Evolutionary conservation across 1,284 basidiomycete species (phyloP), one percentile per base, ranked within the genome.

Genomic region (Microbotryum silenes-acaulis): DNA sequence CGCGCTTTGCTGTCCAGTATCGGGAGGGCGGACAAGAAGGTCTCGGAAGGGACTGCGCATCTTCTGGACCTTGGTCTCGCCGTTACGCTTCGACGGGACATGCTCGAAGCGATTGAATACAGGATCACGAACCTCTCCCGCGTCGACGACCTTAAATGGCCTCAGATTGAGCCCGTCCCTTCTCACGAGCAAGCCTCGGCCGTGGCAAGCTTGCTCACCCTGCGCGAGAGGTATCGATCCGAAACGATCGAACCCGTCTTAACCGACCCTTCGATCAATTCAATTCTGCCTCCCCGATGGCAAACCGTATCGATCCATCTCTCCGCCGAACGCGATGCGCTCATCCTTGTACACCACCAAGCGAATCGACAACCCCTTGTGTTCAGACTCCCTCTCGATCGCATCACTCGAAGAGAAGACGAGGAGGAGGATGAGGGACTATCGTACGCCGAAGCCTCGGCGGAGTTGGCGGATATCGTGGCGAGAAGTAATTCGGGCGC

Each of bases 261-360:
- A 8, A 57, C 68, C 23, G 65, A 65, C 48, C 48, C 48, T 12
- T 45, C 57, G 73, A 21, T 70, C 73, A 46, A 72, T 79, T 60
- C 69, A 0, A 16, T 63, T n/a, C 77, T 97, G 1, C 92, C 94
- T 0, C 66, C 74, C 4, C 81, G 86, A 64, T 97, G 94, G 92
- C 88, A 85, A 6, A 82, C 93, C 12, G 79, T 97, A 58, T 89
- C 86, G 64, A 84, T 98, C 68, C 87, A 81, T 64, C 79, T 97
- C 55, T 87, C 88, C 0, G 82, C 87, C 7, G 91, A 96, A 71
- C 84, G 84, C 66, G 85, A 83, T 67, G 88, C 87, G 5, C 80
- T 98, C 72, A 86, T 97, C 65, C 76, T 97, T 51, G 86, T 89
- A 1, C 85, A 92, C 16, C 86, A 92, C 68, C 81, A 85, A 46